A percentile compares a stretch with the other conserved stretches of the same genome.
Conservation (phyloP, 164 flowering plant species). For the Kingdonia uniflora region DNA sequence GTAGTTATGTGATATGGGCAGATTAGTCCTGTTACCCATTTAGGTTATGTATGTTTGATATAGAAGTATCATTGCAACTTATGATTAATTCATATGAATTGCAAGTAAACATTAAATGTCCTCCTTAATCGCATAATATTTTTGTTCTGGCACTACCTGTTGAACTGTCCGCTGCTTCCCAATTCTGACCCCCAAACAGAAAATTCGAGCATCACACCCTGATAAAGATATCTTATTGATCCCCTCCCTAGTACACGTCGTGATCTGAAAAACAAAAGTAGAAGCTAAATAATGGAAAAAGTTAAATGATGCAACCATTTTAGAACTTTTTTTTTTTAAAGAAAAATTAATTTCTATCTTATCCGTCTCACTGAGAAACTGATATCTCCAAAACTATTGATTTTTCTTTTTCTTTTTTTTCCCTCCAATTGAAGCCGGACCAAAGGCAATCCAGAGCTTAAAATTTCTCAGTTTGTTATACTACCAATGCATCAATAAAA, state of each 20-base stretch:
- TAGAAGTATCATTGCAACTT: no score
- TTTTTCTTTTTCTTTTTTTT: no score
- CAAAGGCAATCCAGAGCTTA: no score
- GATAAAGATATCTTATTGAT: conserved; percentile 56
- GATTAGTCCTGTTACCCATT: conserved; percentile 77
- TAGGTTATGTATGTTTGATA: conserved; percentile 63
- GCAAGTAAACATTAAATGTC: conserved; percentile 53
- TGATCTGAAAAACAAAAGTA: conserved; percentile 48
- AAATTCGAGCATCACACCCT: conserved; percentile 83
- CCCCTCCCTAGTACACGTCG: conserved; percentile 68
- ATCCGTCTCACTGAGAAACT: not conserved
- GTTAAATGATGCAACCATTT: not conserved
- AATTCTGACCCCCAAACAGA: conserved; percentile 89
- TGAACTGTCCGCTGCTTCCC: conserved; percentile 63
- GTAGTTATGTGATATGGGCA: conserved; percentile 51
- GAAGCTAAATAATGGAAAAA: not conserved
- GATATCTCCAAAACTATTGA: no score
- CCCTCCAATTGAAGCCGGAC: no score
- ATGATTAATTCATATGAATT: conserved; percentile 37
- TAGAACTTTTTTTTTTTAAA: not conserved
- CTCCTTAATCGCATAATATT: conserved; percentile 48
- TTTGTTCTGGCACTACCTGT: conserved; percentile 78
- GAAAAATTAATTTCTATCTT: not conserved
- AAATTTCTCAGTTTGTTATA: no score
- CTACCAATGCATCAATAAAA: not conserved